A percentile compares a stretch with the other conserved stretches of the same genome.
These are phyloP conservation scores for Pleurotus salmoneostramineus DNA, from an alignment of 768 basidiomycete genomes.

Conservation along the genomic window DNA sequence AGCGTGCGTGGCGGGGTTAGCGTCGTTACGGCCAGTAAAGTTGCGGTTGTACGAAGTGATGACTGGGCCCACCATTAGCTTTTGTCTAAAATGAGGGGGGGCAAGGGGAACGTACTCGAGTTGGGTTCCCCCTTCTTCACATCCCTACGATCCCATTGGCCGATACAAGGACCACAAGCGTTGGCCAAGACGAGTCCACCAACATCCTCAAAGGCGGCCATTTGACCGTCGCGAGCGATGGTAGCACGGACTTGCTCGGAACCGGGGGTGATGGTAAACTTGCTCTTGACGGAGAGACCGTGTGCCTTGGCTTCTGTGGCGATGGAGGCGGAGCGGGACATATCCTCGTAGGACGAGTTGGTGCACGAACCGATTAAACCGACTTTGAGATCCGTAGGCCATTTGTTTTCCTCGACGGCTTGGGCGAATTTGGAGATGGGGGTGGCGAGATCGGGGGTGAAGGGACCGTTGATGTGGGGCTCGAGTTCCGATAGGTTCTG, in stretches of 20 bases:
- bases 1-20: constrained; percentile 97
- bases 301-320: constrained; percentile 84
- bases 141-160: constrained; percentile 97
- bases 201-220: constrained; percentile 78
- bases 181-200: constrained; percentile 96
- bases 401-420: constrained; percentile 90
- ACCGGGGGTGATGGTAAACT: constrained; percentile 98
- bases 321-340: constrained; percentile 96
- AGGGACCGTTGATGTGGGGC: constrained; percentile 99
- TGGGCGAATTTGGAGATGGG: constrained; percentile 94
- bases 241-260: constrained; percentile 98
- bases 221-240: constrained; percentile 93
- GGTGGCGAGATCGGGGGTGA: constrained; percentile 99
- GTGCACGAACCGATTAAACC: constrained; percentile 99
- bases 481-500: constrained; percentile 96
- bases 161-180: constrained; percentile 98
- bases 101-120: constrained; percentile 91
- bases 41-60: constrained; percentile 99
- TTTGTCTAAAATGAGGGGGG: no score
- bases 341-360: constrained; percentile 99
- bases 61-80: no score
- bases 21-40: constrained; percentile 99
- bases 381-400: constrained; percentile 97
- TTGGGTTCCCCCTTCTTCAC: constrained; percentile 96
- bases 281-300: constrained; percentile 85